phyloP scores from a whole-genome alignment of 345 rosid species.

The Atalantia buxifolia region DNA sequence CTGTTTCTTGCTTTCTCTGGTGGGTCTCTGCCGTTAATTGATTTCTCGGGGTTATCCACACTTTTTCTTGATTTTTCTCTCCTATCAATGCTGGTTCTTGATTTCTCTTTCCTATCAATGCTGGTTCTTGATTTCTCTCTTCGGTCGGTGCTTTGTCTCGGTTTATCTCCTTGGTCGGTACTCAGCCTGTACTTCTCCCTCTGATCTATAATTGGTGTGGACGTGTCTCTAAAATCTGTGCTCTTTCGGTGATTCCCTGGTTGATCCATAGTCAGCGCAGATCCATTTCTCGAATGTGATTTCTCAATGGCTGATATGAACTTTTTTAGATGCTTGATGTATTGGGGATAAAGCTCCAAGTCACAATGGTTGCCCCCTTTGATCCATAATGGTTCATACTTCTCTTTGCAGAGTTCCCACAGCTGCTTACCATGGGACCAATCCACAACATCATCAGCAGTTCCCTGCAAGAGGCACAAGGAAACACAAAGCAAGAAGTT shows the following conservation, averaged over 20 bases:
- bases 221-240: slow-evolving; percentile 57
- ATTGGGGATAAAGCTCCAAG: slow-evolving; percentile 78
- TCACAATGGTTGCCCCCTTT: slow-evolving; percentile 94
- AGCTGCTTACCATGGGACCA: slow-evolving; percentile 90
- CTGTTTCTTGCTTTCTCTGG: slow-evolving; percentile 72
- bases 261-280: slow-evolving; percentile 36
- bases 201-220: slow-evolving; percentile 30
- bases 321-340: slow-evolving; percentile 82
- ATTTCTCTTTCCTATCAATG: slow-evolving; percentile 51
- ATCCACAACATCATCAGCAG: slow-evolving; percentile 85
- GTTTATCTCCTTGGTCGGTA: slow-evolving; percentile 60
- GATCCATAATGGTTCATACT: slow-evolving; percentile 88
- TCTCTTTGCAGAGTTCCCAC: slow-evolving; percentile 82
- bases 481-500: background rate
- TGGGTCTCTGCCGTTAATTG: slow-evolving; percentile 35
- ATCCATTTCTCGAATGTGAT: slow-evolving; percentile 33
- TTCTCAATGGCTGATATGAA: slow-evolving; percentile 74
- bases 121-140: slow-evolving; percentile 60
- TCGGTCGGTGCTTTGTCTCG: slow-evolving; percentile 39
- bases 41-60: slow-evolving; percentile 42
- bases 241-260: slow-evolving; percentile 50
- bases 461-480: slow-evolving; percentile 54
- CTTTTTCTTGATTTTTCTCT: slow-evolving; percentile 52
- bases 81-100: slow-evolving; percentile 50
- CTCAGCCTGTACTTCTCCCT: slow-evolving; percentile 51